Percentiles rank a stretch among this genome's conserved stretches.
Evolutionary conservation across 192 early-diverging fungal genomes (phyloP).

Genomic region (Geranomyces variabilis): DNA sequence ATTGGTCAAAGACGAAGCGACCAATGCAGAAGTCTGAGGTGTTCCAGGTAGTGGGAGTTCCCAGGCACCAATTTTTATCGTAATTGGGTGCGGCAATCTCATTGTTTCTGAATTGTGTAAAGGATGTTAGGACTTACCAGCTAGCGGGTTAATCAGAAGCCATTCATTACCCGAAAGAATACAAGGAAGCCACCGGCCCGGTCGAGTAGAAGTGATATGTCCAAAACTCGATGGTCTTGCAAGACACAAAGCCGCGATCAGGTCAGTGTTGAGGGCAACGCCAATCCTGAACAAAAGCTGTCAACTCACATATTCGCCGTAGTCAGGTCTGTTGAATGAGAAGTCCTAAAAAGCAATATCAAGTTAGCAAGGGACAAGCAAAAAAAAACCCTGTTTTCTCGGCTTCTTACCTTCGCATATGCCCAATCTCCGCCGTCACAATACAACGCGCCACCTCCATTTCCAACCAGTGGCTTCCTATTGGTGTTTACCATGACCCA

Average conservation of each 20-base stretch:
- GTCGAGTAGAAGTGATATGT: slow-evolving; percentile 20
- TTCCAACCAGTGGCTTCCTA: not conserved
- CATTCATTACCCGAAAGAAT: slow-evolving; percentile 1
- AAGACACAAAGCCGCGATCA: not conserved
- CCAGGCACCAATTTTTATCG: slow-evolving; percentile 5
- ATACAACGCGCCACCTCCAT: slow-evolving; percentile 15
- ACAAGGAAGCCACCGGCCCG: slow-evolving; percentile 7
- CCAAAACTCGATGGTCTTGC: slow-evolving; percentile 18
- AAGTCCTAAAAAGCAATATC: slow-evolving; percentile 2
- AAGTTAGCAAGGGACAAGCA: no score
- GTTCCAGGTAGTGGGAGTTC: not conserved
- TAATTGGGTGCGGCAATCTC: slow-evolving; percentile 9
- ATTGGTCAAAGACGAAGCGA: slow-evolving; percentile 16
- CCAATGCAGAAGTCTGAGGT: slow-evolving; percentile 15
- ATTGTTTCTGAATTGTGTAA: slow-evolving; percentile 7
- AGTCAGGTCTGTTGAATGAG: not conserved
- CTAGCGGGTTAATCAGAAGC: no score
- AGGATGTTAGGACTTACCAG: not conserved
- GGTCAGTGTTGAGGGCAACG: no score
- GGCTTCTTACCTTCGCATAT: not conserved
- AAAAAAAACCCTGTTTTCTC: no score
- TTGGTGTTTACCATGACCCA: not conserved
- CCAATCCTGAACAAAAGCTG: no score
- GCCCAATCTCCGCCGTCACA: slow-evolving; percentile 21
- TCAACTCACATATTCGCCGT: slow-evolving; percentile 17